phyloP scores from a whole-genome alignment of 1,139 yeast species.

The Yamadazyma dushanensis region DNA sequence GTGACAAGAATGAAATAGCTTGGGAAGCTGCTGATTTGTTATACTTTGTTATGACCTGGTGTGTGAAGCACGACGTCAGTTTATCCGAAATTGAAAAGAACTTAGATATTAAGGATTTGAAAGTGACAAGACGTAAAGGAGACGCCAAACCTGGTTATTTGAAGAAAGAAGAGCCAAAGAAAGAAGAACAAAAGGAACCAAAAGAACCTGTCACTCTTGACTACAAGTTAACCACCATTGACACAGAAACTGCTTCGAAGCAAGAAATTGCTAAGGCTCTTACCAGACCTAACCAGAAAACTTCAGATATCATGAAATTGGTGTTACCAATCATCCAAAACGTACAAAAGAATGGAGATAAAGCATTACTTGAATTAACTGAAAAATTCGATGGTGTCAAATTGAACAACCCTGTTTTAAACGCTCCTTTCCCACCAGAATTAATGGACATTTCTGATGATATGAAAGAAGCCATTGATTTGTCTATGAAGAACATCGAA shows the following conservation, averaged over 20 bases:
- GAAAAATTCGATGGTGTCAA: conserved; percentile 87
- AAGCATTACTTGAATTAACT: conserved; percentile 81
- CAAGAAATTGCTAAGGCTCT: conserved; percentile 58
- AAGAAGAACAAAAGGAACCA: conserved; percentile 1
- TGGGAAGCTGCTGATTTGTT: conserved; percentile 98
- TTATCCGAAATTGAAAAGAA: conserved; percentile 81
- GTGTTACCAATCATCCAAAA: conserved; percentile 86
- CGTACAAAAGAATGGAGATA: conserved; percentile 78
- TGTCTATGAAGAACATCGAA: conserved; percentile 83
- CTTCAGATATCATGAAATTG: conserved; percentile 86
- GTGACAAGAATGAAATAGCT: conserved; percentile 61
- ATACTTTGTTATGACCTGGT: conserved; percentile 87
- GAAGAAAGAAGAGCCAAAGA: conserved; percentile 8
- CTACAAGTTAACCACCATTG: conserved; percentile 64
- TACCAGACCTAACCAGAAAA: conserved; percentile 87
- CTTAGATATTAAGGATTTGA: conserved; percentile 77
- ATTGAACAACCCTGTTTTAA: conserved; percentile 67
- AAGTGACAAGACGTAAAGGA: conserved; percentile 91
- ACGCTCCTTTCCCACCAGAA: conserved; percentile 82
- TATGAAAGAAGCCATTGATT: conserved; percentile 80
- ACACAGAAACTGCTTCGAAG: conserved; percentile 44
- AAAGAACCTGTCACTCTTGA: conserved; percentile 17
- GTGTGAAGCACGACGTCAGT: conserved; percentile 77
- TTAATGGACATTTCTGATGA: conserved; percentile 77
- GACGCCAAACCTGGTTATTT: conserved; percentile 85